Conservation (phyloP, 805 yeast genomes). For the Diddensiella transvaalensis region DNA sequence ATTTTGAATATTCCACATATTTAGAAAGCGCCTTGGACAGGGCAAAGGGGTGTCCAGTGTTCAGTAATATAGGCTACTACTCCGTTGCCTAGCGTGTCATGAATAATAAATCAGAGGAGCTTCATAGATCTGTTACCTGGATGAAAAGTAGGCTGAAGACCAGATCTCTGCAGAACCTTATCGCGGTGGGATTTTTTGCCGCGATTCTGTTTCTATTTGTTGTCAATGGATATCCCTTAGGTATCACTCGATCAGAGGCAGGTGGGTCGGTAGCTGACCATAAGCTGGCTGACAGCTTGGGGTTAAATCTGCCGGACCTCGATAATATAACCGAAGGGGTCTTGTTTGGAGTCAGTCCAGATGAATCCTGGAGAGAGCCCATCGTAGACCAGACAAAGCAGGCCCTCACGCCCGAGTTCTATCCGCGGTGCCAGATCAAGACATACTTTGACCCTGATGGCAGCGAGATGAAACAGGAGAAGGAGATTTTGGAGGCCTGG, state of each 20-base stretch:
- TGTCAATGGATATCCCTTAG: background rate
- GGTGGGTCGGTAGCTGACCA: background rate
- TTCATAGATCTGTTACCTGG: background rate
- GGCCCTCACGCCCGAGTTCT: background rate
- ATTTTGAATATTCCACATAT: too few species aligned
- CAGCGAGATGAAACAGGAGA: slow-evolving; percentile 15
- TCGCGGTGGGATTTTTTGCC: background rate
- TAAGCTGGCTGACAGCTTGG: slow-evolving; percentile 4
- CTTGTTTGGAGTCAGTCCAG: slow-evolving; percentile 10
- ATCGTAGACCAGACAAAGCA: slow-evolving; percentile 1
- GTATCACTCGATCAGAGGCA: too few species aligned
- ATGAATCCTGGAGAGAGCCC: slow-evolving; percentile 15
- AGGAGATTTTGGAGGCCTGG: slow-evolving; percentile 24
- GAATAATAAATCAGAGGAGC: background rate
- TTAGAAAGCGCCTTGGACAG: too few species aligned
- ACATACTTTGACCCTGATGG: slow-evolving; percentile 15
- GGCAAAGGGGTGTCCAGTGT: too few species aligned
- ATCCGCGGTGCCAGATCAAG: slow-evolving; percentile 10
- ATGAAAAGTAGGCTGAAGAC: background rate
- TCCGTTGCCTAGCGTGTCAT: too few species aligned
- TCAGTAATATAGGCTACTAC: too few species aligned
- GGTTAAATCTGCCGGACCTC: slow-evolving; percentile 4
- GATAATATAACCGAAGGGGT: slow-evolving; percentile 6
- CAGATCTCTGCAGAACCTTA: background rate
- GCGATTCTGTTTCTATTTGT: background rate